These are phyloP conservation scores for Pleurozium schreberi DNA, from an alignment of 225 moss, liverwort and hornwort genomes.

Conservation along the genomic window DNA sequence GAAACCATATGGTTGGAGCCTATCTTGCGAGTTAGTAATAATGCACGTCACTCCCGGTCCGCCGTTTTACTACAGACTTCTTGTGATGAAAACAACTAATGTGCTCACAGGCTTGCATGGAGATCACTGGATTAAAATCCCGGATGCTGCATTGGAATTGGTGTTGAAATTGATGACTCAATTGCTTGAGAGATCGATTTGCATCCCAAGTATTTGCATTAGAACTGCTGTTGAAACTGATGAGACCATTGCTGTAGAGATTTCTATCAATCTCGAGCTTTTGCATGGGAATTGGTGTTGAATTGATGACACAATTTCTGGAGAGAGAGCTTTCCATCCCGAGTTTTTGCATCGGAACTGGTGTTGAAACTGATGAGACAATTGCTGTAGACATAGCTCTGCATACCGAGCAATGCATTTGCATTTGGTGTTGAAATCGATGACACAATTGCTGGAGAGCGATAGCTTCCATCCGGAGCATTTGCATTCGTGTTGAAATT, in stretches of 20 bases:
- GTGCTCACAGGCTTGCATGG: neutral
- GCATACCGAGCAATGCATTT: neutral
- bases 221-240: neutral
- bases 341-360: neutral
- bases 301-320: neutral
- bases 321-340: neutral
- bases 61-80: neutral
- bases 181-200: neutral
- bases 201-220: neutral
- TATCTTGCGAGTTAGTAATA: neutral
- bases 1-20: neutral
- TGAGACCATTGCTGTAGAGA: neutral
- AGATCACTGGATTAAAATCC: neutral
- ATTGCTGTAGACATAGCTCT: neutral
- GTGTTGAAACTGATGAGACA: neutral
- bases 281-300: neutral
- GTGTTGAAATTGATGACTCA: neutral
- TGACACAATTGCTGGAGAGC: neutral
- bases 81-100: neutral
- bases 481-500: neutral
- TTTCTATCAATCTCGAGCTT: neutral
- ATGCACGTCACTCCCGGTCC: neutral
- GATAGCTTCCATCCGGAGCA: neutral
- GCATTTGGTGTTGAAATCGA: neutral
- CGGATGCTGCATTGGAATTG: neutral